phyloP scores from a whole-genome alignment of 805 yeast species.

The Suhomyces canberraensis region DNA sequence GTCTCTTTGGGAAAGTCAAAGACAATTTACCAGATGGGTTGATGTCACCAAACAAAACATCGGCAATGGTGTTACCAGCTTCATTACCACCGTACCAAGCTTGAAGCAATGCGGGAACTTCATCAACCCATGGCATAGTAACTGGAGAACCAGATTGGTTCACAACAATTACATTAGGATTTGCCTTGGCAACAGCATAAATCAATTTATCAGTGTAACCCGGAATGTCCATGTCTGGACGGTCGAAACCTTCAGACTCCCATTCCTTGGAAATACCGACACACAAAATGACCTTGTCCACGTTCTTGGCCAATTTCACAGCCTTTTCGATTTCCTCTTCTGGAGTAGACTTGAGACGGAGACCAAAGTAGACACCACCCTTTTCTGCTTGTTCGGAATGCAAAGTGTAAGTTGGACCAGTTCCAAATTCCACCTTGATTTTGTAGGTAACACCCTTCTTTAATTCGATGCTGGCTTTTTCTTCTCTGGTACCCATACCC shows the following conservation, averaged over 20 bases:
- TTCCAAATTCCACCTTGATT: slow-evolving; percentile 49
- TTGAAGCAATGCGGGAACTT: slow-evolving; percentile 45
- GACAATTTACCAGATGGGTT: slow-evolving; percentile 62
- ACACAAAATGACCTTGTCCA: slow-evolving; percentile 51
- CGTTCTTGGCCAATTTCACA: slow-evolving; percentile 45
- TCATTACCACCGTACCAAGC: slow-evolving; percentile 61
- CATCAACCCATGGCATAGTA: slow-evolving; percentile 48
- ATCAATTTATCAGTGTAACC: slow-evolving; percentile 45
- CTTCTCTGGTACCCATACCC: slow-evolving; percentile 55
- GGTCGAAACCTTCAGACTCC: slow-evolving; percentile 61
- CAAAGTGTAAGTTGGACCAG: slow-evolving; percentile 39
- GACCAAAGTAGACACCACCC: slow-evolving; percentile 27
- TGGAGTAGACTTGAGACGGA: slow-evolving; percentile 15
- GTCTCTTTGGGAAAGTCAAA: slow-evolving; percentile 49
- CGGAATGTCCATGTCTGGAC: slow-evolving; percentile 51
- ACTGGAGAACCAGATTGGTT: slow-evolving; percentile 64
- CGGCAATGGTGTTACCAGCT: slow-evolving; percentile 57
- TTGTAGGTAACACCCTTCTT: slow-evolving; percentile 45
- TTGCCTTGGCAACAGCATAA: slow-evolving; percentile 41
- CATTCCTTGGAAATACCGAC: slow-evolving; percentile 54
- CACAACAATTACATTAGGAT: slow-evolving; percentile 51
- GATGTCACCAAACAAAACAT: slow-evolving; percentile 55
- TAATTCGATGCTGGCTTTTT: slow-evolving; percentile 32
- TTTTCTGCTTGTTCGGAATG: slow-evolving; percentile 13
- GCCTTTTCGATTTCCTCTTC: slow-evolving; percentile 35